Evolutionary conservation across 768 basidiomycete species (phyloP), one percentile per base, ranked within the genome.

Genomic region (Suillus weaverae): DNA sequence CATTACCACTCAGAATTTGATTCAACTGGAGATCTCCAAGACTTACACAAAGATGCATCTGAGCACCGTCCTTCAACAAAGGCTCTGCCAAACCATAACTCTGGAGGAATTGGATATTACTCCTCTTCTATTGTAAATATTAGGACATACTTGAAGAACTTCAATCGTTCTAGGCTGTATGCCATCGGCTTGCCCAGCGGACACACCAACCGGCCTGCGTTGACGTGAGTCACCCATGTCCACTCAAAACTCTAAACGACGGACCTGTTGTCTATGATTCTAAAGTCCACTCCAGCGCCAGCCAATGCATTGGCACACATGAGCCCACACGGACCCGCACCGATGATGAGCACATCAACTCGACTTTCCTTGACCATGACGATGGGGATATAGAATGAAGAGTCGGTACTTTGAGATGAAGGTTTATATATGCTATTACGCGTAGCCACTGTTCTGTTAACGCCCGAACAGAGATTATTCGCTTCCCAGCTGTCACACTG

Each of bases 21-120:
- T 13, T 43, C 14, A 22, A 11, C 6, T 22, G 33, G 13, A 51
- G 20, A 3, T 9, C 13, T 0, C n/a, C 4, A 18, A 44, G 11
- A 78, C 85, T 65, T 73, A 91, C 91, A 61, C 85, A 85, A 76
- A 85, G 82, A 65, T 90, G 85, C 81, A 93, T 81, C 57, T 90
- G 88, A 64, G 85, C 86, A 6, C 85, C 90, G 69, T 91, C 84
- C 46, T 75, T 80, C 32, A 92, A 65, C 26, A 93, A 70, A 4
- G 84, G 81, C 20, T 91, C 87, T 0, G 84, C 89, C 7, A 93
- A 81, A 7, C 91, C 91, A 75, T 93, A 92, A 66, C 90, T 93
- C 90, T 92, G 60, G 14, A 10, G 33, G 4, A 20, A n/a, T 44
- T 62, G 8, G 2, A 63, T 10, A 36, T 4, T 14, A 20, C 8